phyloP scores from a whole-genome alignment of 169 alveolate species.

The Plasmodium vivax region DNA sequence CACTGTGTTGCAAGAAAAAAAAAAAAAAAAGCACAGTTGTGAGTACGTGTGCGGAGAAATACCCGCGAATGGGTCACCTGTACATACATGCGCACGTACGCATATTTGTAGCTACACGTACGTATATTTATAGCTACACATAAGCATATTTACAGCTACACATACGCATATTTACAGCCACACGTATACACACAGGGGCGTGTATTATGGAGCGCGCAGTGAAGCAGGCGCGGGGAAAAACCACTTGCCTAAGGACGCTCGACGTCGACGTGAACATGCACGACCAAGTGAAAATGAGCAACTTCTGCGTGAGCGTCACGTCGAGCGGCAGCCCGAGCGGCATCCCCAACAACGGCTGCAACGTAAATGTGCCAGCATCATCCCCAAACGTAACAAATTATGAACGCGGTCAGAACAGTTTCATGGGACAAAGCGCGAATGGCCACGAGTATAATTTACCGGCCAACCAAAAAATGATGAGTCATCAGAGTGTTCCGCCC shows the following conservation, averaged over 20 bases:
- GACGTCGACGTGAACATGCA: neutral
- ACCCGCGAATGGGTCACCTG: neutral
- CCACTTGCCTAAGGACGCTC: conserved; percentile 5
- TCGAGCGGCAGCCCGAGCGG: neutral
- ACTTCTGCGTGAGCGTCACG: neutral
- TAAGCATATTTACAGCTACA: neutral
- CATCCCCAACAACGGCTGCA: conserved; percentile 4
- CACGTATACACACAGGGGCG: neutral
- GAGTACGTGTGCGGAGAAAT: neutral
- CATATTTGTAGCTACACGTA: neutral
- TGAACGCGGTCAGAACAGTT: conserved; percentile 9
- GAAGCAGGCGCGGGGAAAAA: neutral
- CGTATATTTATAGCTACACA: neutral
- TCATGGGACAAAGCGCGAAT: neutral
- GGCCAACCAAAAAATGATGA: neutral
- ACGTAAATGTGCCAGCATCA: conserved; percentile 4
- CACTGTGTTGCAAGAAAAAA: neutral
- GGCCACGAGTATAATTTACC: conserved; percentile 22
- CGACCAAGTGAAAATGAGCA: conserved; percentile 19
- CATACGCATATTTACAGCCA: neutral
- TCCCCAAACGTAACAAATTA: neutral
- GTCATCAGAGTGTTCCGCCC: neutral
- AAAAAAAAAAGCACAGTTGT: neutral
- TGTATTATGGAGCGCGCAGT: conserved; percentile 35
- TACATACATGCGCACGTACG: neutral